Evolutionary conservation across 176 grass and related monocot species (phyloP), one percentile per base, ranked within the genome.

Genomic region (Cymbopogon citratus): DNA sequence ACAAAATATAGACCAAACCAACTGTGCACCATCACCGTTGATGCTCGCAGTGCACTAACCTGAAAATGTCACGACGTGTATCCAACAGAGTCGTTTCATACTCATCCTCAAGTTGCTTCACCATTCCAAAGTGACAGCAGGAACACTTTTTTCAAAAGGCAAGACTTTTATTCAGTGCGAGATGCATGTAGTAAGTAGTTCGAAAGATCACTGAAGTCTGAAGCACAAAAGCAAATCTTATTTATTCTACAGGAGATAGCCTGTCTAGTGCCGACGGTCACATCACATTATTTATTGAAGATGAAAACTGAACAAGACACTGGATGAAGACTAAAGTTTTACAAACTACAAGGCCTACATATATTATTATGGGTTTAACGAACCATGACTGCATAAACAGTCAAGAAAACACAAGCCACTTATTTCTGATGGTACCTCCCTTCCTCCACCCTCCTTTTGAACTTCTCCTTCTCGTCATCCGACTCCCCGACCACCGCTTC

Each of bases 391-490:
- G 77, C 12, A 7, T 21, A 59, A 73, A 36, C 73, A 71, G 57
- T 35, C 13, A 56, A 33, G 26, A 27, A 13, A 85, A 15, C 28
- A 81, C 3, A 14, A 19, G 4, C 2, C 71, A 23, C 78, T 46
- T 41, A 75, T 48, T 73, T 91, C 63, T 89, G 85, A 48, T 93
- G 51, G 56, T 87, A 88, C 77, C 79, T 84, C 16, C 94, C 89
- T 38, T 91, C 83, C 82, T 98, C 90, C 2, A 89, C 87, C 59
- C 90, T 88, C 76, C 87, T 52, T 43, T 91, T 93, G 80, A 90
- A 91, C 69, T 74, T 77, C 40, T 93, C 88, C 62, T 98, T 93
- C 39, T 90, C 82, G 41, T 91, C 70, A 2, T 81, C 63, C 0
- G 86, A 80, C 66, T 91, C 90, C 1, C 92, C 86, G 1, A 83